Evolutionary conservation across 2,329 filamentous ascomycete genomes (phyloP).

Genomic region (Cladosporium sp.): DNA sequence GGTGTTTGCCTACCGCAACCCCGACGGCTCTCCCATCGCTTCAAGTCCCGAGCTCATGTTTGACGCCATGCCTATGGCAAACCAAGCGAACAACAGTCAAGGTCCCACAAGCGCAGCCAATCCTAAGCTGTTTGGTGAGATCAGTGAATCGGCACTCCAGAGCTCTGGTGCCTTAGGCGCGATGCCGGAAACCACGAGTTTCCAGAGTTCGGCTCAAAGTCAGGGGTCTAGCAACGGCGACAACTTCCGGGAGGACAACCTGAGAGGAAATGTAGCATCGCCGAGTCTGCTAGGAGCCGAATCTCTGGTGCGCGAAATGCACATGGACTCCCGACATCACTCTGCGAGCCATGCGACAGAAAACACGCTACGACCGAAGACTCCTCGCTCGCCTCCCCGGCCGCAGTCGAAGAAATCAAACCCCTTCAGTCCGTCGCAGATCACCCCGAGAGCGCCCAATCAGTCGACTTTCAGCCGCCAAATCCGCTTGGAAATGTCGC

Average conservation of each 20-base stretch:
- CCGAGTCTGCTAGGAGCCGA: slow-evolving; percentile 43
- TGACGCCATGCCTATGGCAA: slow-evolving; percentile 28
- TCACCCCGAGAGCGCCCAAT: slow-evolving; percentile 23
- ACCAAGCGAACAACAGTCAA: slow-evolving; percentile 23
- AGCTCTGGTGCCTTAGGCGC: slow-evolving; percentile 39
- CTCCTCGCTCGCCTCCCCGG: slow-evolving; percentile 25
- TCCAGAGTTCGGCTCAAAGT: background rate
- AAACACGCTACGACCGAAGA: slow-evolving; percentile 33
- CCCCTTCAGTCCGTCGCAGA: slow-evolving; percentile 23
- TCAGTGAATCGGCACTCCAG: slow-evolving; percentile 49
- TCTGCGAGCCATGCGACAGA: slow-evolving; percentile 33
- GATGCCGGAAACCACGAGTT: slow-evolving; percentile 17
- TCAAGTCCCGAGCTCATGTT: slow-evolving; percentile 35
- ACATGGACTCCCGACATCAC: slow-evolving; percentile 40
- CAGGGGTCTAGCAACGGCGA: slow-evolving; percentile 7
- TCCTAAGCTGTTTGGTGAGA: slow-evolving; percentile 54
- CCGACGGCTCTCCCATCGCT: slow-evolving; percentile 24
- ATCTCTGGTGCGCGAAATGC: slow-evolving; percentile 42
- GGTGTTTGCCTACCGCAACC: slow-evolving; percentile 32
- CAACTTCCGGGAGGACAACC: slow-evolving; percentile 1
- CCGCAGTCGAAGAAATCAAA: background rate
- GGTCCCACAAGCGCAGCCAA: slow-evolving; percentile 13
- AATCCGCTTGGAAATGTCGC: slow-evolving; percentile 38
- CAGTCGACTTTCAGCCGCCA: slow-evolving; percentile 34
- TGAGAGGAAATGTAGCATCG: slow-evolving; percentile 12